Conservation (phyloP, 176 grass and related monocot species). For the Paspalum vaginatum region DNA sequence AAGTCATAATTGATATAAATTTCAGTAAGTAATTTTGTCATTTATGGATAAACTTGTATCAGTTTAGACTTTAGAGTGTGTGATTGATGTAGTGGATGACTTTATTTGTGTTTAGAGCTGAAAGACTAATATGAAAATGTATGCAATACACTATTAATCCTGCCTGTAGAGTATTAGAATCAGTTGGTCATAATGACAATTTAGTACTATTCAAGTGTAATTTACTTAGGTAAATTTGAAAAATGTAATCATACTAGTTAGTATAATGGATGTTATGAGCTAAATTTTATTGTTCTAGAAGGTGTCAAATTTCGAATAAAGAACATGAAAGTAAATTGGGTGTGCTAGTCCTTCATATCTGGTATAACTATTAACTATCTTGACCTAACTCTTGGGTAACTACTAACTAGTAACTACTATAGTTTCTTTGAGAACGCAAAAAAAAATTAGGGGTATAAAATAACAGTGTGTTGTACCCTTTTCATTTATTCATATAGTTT, state of each 20-base stretch:
- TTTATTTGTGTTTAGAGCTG: slow-evolving; percentile 13
- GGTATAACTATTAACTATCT: background rate
- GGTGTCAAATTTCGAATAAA: background rate
- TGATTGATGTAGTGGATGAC: background rate
- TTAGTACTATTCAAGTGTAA: background rate
- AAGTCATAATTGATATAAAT: background rate
- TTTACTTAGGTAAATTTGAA: background rate
- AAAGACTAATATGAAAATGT: background rate
- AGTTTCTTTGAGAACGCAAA: slow-evolving; percentile 3
- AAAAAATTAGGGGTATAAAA: too few species aligned
- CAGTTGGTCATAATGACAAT: slow-evolving; percentile 9
- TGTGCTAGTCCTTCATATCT: background rate
- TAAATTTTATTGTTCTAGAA: slow-evolving; percentile 5
- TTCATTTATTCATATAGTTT: background rate
- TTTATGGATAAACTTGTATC: slow-evolving; percentile 17
- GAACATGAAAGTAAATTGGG: background rate
- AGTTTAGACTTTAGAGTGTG: background rate
- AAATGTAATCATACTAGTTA: background rate
- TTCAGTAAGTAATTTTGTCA: slow-evolving; percentile 1
- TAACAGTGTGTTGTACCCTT: too few species aligned
- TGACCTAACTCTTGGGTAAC: background rate
- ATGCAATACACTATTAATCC: background rate
- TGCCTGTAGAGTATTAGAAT: background rate
- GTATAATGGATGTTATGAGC: background rate
- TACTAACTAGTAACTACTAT: background rate